Evolutionary conservation across 352 stramenopile genomes (phyloP).

Genomic region (Globisporangium nagaii): DNA sequence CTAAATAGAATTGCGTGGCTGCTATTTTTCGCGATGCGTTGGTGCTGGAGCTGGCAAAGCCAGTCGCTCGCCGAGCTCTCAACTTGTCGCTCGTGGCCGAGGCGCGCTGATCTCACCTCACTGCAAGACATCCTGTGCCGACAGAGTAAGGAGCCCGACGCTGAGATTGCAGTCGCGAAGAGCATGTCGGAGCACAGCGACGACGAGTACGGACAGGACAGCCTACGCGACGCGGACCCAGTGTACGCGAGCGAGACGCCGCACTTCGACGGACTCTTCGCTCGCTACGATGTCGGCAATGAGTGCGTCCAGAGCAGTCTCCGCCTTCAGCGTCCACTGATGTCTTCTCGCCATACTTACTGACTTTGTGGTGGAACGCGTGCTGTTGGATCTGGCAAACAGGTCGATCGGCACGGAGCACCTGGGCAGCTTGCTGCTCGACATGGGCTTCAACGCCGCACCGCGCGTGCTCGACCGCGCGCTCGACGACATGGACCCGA

Average conservation of each 20-base stretch:
- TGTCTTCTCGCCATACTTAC: too few species aligned
- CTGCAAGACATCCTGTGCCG: not conserved
- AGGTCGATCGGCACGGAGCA: conserved; percentile 57
- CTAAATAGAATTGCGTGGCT: too few species aligned
- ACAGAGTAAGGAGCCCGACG: too few species aligned
- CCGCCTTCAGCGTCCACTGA: not conserved
- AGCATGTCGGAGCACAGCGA: conserved; percentile 23
- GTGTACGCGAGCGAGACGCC: conserved; percentile 41
- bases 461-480: conserved; percentile 44
- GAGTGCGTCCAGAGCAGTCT: conserved; percentile 13
- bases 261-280: conserved; percentile 60
- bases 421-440: conserved; percentile 46
- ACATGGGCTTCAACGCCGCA: conserved; percentile 65
- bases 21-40: too few species aligned
- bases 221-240: conserved; percentile 16
- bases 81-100: too few species aligned
- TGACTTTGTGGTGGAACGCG: not conserved
- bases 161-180: not conserved
- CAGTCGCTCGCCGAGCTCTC: too few species aligned
- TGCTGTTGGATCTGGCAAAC: not conserved
- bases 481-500: conserved; percentile 66
- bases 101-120: too few species aligned
- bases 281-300: conserved; percentile 36
- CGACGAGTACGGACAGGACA: conserved; percentile 11
- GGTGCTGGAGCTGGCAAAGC: too few species aligned